Base-by-base conservation (phyloP, 495 filamentous ascomycete species). In the Lophiostoma macrostomum region DNA sequence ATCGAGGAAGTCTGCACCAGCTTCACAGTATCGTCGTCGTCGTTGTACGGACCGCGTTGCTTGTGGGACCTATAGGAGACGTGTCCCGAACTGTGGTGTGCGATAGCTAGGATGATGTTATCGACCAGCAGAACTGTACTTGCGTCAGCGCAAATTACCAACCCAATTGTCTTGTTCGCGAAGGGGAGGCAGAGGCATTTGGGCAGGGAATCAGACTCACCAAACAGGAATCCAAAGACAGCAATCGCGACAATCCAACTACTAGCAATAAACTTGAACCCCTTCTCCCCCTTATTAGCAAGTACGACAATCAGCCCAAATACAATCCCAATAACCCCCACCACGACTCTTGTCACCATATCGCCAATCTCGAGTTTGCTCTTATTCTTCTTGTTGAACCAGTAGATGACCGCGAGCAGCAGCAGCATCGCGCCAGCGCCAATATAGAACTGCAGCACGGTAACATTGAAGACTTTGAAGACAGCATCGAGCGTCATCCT, bases 371-470 rank as follows among this genome's bases (percentile, higher is more conserved):
- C 39, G 19, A 6, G 16, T 22, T 43, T 43, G 10, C 18, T 43
- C 22, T 43, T 43, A 22, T 43, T 16, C 8, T 5, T 5, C 22
- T 43, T 43, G 20, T 43, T 43, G 20, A 43, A 43, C 39, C 39
- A 43, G 20, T 43, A 43, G 18, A 43, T 43, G 39, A 43, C 16
- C 16, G 39, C 39, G 16, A 43, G 39, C 16, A 43, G 5, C 16
- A 43, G 20, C 8, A 43, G 36, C 39, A 43, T 43, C 4, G 12
- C 20, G 10, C 39, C 39, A 8, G 39, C 39, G 8, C 39, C 39
- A 25, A 43, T 43, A 27, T 43, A 43, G 19, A 43, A 43, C 22
- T 43, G 39, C 39, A 43, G 12, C 16, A 43, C 39, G 8, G 39
- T 43, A 16, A 27, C 22, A 16, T 43, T 43, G 39, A 43, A 43